Conservation (phyloP, 306 rosid species). For the Styphnolobium japonicum region DNA sequence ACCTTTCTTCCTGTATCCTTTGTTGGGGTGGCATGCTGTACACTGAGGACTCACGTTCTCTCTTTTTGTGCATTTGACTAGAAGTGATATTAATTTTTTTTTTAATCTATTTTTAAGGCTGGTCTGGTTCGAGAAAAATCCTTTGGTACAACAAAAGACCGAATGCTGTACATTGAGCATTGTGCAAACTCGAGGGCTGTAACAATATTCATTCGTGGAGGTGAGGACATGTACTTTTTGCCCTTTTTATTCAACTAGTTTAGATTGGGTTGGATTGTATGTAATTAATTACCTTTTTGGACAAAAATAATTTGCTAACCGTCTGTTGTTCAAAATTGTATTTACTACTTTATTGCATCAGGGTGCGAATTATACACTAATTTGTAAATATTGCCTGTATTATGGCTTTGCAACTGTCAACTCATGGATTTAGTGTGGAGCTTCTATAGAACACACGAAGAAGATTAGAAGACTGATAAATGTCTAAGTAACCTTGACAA, state of each 20-base stretch:
- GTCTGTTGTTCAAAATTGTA: not conserved
- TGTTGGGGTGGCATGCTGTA: conserved; percentile 4
- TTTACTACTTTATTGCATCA: not conserved
- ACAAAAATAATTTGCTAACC: not conserved
- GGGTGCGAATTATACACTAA: not conserved
- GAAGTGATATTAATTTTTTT: not conserved
- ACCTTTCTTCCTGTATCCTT: not conserved
- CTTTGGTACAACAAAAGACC: conserved; percentile 95
- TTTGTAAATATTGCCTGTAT: not conserved
- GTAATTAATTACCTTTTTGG: not conserved
- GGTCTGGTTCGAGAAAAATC: conserved; percentile 92
- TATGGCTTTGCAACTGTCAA: not conserved
- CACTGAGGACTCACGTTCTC: not conserved
- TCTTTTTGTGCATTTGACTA: not conserved
- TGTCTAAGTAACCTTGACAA: not conserved
- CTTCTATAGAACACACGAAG: not conserved
- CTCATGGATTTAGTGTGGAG: not conserved
- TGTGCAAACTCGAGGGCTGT: conserved; percentile 98
- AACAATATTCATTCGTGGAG: conserved; percentile 90
- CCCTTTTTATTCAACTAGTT: not conserved
- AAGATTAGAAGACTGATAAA: not conserved
- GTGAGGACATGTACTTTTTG: conserved; percentile 35
- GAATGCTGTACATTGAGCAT: conserved; percentile 94
- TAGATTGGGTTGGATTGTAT: not conserved
- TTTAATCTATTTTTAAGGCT: conserved; percentile 48